Base-by-base conservation (phyloP, 257 asterid genomes). In the Fraxinus excelsior region DNA sequence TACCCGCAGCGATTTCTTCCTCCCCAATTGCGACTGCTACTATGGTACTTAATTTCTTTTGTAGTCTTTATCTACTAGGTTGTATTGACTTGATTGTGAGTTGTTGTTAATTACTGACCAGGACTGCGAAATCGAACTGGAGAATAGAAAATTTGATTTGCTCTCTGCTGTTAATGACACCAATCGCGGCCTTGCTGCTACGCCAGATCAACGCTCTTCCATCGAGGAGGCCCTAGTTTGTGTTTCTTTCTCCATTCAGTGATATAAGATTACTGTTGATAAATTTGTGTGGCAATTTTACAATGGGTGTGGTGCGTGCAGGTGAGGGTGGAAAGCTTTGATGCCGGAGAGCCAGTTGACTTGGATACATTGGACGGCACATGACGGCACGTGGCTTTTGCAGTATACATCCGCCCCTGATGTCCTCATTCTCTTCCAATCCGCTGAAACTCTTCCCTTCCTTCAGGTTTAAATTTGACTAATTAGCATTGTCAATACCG, bases 311-410 rank as follows among this genome's bases (percentile, higher is more conserved):
- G 72, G 38, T 68, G 49, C 25, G 25, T 76, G 71, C 82, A 87
- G 94, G 96, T 91, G 77, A 72, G 72, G 46, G 92, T 94, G 51
- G 98, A 94, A 80, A 80, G 87, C 64, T 83, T 83, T 60, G 89
- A 88, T 76, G 91, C 94, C 16, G 96, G 93, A 71, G 85, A 87
- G 71, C 84, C 88, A 23, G 80, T 92, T 70, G 79, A 91, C 40
- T 84, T 92, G 82, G 82, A 70, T 34, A 68, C 80, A 73, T 85
- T 94, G 87, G 89, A 94, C 26, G 97, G 97, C n/a, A 92, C 97
- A 12, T 92, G n/a, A n/a, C n/a, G n/a, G n/a, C n/a, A n/a, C n/a
- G n/a, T n/a, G 98, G 98, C 98, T 97, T 38, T 83, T 94, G 89
- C 96, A 91, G 84, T 92, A 92, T 80, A 92, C 98, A 5, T 90